A percentile compares a stretch with the other conserved stretches of the same genome.
Conservation (phyloP, 2,329 filamentous ascomycete genomes). For the Rhynchosporium secalis region DNA sequence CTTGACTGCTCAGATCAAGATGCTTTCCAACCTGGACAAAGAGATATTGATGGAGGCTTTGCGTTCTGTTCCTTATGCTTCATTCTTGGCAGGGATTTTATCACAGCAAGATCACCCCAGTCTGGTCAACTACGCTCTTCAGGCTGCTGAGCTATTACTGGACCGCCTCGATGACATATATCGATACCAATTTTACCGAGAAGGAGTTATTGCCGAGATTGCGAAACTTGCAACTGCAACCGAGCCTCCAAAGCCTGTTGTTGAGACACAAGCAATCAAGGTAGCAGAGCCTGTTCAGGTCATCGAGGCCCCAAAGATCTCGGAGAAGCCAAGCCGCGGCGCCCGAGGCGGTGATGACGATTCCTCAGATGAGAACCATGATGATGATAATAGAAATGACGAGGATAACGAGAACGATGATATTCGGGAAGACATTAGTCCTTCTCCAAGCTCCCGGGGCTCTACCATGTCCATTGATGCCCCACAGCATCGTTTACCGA, state of each 20-base stretch:
- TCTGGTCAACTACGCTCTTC: slow-evolving; percentile 81
- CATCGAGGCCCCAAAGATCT: slow-evolving; percentile 37
- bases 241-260: slow-evolving; percentile 26
- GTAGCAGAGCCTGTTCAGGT: slow-evolving; percentile 38
- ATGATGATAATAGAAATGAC: slow-evolving; percentile 50
- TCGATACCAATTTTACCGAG: slow-evolving; percentile 93
- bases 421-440: slow-evolving; percentile 47
- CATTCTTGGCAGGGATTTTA: slow-evolving; percentile 90
- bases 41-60: slow-evolving; percentile 82
- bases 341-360: slow-evolving; percentile 46
- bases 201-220: slow-evolving; percentile 93
- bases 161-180: slow-evolving; percentile 85
- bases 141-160: slow-evolving; percentile 85
- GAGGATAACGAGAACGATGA: slow-evolving; percentile 54
- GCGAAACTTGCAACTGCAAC: slow-evolving; percentile 65
- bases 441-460: slow-evolving; percentile 53
- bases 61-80: slow-evolving; percentile 87
- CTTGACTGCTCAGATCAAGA: slow-evolving; percentile 91
- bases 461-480: slow-evolving; percentile 65
- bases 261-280: slow-evolving; percentile 23
- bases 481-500: slow-evolving; percentile 50
- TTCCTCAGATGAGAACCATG: slow-evolving; percentile 53
- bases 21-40: slow-evolving; percentile 92
- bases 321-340: slow-evolving; percentile 32
- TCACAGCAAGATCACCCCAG: slow-evolving; percentile 92